Base-by-base conservation (phyloP, 2,329 filamentous ascomycete genomes). In the Cadophora sp. region DNA sequence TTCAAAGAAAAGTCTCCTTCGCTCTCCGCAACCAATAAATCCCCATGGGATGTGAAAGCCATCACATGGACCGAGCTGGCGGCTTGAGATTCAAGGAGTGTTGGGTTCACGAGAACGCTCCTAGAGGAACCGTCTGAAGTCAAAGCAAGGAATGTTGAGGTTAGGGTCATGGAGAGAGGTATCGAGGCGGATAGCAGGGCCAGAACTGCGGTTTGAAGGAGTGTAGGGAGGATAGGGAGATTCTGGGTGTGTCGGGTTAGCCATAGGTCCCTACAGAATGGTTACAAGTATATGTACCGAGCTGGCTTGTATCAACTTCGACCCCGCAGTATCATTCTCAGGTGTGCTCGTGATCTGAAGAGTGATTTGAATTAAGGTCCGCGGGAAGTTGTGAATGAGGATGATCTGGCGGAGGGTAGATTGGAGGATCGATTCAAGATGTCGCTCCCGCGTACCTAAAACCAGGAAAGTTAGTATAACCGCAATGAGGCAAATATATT, bases 161-260 rank as follows among this genome's bases (percentile, higher is more conserved):
- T 89, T 51, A 90, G 86, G 14, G 91, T 91, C 69, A 89, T 88
- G 53, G 89, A 89, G 75, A 98, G 84, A 14, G 95, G 94, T 41
- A 97, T 85, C 1, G 91, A 90, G 30, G 92, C 93, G 51, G 94
- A 93, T 43, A 98, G 83, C 18, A 98, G 85, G 24, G 92, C 89
- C 47, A 96, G 82, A 45, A 94, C 82, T 5, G 92, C 86, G 1
- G 94, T 90, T 78, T 97, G 93, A 36, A 97, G 81, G 69, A 97
- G 84, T 41, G 92, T 87, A 27, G 96, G 93, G 64, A 99, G 87
- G 55, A 97, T 83, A 59, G 90, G 84, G 50, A 97, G 85, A 77
- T 93, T 92, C 90, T 95, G 71, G 27, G 55, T 60, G 47, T 66
- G 53, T 60, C 27, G 62, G 56, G 56, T 68, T 45, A 72, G 65